Conservation (phyloP, 352 stramenopile genomes). For the Pilasporangium apinafurcum region DNA sequence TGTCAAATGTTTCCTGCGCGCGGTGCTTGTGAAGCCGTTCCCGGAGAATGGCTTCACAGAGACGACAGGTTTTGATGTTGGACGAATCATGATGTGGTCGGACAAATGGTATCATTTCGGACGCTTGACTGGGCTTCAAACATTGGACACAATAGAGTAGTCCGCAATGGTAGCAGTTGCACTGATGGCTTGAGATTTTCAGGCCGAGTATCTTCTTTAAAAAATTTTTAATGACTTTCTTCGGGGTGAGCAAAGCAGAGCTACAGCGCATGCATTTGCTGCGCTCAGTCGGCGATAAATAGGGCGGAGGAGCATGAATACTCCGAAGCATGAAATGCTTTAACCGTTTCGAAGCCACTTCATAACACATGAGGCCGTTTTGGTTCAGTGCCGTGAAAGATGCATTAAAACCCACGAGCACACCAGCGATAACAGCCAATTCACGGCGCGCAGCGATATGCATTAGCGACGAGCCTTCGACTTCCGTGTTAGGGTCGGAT, state of each 20-base stretch:
- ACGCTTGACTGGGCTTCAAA: conserved; percentile 34
- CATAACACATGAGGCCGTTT: conserved; percentile 72
- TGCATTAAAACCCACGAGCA: conserved; percentile 56
- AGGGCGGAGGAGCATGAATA: conserved; percentile 41
- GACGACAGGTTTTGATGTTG: conserved; percentile 54
- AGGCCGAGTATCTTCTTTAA: conserved; percentile 47
- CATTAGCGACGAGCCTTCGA: conserved; percentile 53
- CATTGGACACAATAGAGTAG: conserved; percentile 70
- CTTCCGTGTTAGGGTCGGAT: conserved; percentile 50
- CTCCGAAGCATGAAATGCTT: conserved; percentile 67
- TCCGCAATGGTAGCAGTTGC: conserved; percentile 82
- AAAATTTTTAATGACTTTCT: conserved; percentile 46
- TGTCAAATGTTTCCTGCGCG: conserved; percentile 44
- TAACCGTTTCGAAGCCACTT: conserved; percentile 56
- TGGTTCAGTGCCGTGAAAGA: conserved; percentile 56
- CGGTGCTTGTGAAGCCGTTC: conserved; percentile 51
- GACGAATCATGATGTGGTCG: conserved; percentile 45
- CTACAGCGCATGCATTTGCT: conserved; percentile 76
- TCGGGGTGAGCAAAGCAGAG: conserved; percentile 31
- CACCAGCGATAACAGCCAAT: conserved; percentile 43
- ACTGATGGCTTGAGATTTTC: conserved; percentile 35
- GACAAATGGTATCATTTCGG: conserved; percentile 47
- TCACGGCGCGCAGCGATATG: conserved; percentile 47
- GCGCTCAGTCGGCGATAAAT: conserved; percentile 38
- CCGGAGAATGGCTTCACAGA: conserved; percentile 53